These are phyloP conservation scores for Sedum album DNA, from an alignment of 164 flowering plant species.

Conservation along the genomic window DNA sequence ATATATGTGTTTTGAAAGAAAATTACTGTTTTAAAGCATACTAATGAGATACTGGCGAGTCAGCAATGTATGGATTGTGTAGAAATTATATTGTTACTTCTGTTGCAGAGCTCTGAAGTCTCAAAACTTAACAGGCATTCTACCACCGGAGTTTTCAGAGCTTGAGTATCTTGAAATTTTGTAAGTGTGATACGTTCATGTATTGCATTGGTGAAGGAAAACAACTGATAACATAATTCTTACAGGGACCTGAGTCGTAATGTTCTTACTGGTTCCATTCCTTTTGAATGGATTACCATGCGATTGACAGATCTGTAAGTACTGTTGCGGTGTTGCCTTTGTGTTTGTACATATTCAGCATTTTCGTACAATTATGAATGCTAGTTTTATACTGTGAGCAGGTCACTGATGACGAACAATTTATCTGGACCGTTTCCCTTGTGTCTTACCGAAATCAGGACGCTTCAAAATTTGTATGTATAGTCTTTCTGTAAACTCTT, in stretches of 20 bases:
- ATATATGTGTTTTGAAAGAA: too few species aligned
- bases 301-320: conserved; percentile 50
- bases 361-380: not conserved
- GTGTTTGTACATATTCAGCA: not conserved
- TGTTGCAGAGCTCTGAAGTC: conserved; percentile 45
- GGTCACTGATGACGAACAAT: conserved; percentile 70
- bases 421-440: conserved; percentile 71
- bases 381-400: conserved; percentile 19
- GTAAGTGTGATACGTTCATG: conserved; percentile 27
- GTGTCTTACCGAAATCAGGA: conserved; percentile 44
- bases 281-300: conserved; percentile 58
- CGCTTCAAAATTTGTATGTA: conserved; percentile 61
- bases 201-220: not conserved
- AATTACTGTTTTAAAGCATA: too few species aligned
- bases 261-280: conserved; percentile 46
- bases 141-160: conserved; percentile 54
- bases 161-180: conserved; percentile 39
- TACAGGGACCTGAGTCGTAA: conserved; percentile 73
- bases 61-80: not conserved
- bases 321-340: not conserved
- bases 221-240: not conserved
- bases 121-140: conserved; percentile 52
- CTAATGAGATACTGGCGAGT: not conserved
- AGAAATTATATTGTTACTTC: not conserved
- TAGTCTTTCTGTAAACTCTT: not conserved